Evolutionary conservation across 169 alveolate species (phyloP), one percentile per base, ranked within the genome.

Genomic region (Theileria sp.): DNA sequence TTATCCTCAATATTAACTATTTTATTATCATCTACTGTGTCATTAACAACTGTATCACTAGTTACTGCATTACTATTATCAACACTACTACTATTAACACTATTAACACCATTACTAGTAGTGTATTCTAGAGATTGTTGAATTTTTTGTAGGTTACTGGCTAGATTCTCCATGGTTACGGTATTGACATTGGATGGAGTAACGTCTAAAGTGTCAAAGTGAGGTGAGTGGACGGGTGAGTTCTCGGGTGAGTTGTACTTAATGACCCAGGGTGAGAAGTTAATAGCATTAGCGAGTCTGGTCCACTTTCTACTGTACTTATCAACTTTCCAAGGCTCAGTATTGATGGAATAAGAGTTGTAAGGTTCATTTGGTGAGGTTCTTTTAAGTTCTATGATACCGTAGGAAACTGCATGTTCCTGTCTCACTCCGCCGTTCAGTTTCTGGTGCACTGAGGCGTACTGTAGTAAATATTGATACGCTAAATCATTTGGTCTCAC

Each of bases 401-500:
- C 90, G 32, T 77, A 84, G 12, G 75, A 32, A 6, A 79, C 65
- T n/a, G 90, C 90, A 51, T 84, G 84, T 30, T 84, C 86, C 60
- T 84, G 86, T 64, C 90, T 76, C 13, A 73, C 71, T 2, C 86
- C 86, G 0, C 87, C 90, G 38, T 84, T 76, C 30, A 84, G 64
- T 74, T 84, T 84, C 60, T 84, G 90, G 23, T 84, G 90, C n/a
- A 77, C 78, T 3, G 87, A 77, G 61, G 78, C 75, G 28, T 69
- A 84, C 28, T 84, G 90, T 75, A 84, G 0, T 34, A 77, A 30
- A 34, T 84, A 84, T 26, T 84, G 70, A 32, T 84, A 84, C 15
- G 86, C 67, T 25, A 77, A 32, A 49, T 77, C 80, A 44, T 34
- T 68, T 34, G 49, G 70, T 25, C 32, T 69, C 38, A 72, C 69